Percentiles rank a stretch among this genome's conserved stretches.
Conservation (phyloP, 768 basidiomycete species). For the Leccinum variicolor region DNA sequence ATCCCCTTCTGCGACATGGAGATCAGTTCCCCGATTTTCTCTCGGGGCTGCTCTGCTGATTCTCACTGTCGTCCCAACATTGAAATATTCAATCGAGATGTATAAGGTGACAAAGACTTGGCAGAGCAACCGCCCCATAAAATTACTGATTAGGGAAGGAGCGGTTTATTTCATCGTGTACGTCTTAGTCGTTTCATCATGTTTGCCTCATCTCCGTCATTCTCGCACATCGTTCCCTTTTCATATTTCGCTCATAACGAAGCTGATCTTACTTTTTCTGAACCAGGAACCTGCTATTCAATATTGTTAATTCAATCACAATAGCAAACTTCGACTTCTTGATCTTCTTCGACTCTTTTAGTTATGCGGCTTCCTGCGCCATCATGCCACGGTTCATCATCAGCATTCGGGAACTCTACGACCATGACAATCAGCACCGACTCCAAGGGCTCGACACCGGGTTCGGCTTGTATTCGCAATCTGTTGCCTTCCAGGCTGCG, state of each 20-base stretch:
- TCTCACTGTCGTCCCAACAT: not conserved
- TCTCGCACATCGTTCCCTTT: not conserved
- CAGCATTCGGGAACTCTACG: not conserved
- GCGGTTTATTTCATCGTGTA: not conserved
- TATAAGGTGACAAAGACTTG: not conserved
- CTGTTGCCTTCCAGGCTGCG: not conserved
- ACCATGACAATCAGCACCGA: not conserved
- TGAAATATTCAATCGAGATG: not conserved
- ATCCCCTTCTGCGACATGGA: not conserved
- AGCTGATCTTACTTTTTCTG: not conserved
- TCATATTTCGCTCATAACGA: not conserved
- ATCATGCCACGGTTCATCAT: constrained; percentile 1
- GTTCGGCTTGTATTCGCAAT: not conserved
- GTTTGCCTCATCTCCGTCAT: not conserved
- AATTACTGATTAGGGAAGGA: not conserved
- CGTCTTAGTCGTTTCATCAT: not conserved
- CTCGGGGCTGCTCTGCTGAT: not conserved
- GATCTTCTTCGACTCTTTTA: not conserved
- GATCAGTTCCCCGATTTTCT: not conserved
- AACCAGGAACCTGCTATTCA: not conserved
- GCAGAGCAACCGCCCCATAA: not conserved
- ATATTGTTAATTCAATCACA: not conserved
- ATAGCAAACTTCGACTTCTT: not conserved
- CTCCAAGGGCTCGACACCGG: not conserved
- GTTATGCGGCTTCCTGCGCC: not conserved